Conservation (phyloP, 192 early-diverging fungal species). For the Umbelopsis vinacea region DNA sequence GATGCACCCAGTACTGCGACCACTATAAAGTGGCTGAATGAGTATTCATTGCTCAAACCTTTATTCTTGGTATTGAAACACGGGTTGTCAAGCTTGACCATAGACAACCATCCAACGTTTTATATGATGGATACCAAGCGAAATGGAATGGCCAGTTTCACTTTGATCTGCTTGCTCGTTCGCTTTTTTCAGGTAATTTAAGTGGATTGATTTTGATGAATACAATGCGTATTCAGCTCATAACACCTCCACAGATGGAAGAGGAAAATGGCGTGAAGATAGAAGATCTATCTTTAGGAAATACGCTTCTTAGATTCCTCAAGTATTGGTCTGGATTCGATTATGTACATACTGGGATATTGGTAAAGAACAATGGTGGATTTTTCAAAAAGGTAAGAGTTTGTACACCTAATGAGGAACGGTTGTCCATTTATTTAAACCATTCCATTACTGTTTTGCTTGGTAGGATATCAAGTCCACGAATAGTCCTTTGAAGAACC, state of each 20-base stretch:
- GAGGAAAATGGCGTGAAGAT: neutral
- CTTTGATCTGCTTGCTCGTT: conserved; percentile 38
- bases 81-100: conserved; percentile 14
- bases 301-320: neutral
- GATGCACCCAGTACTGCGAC: conserved; percentile 22
- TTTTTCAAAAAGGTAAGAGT: conserved; percentile 3
- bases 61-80: conserved; percentile 36
- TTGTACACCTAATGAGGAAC: neutral
- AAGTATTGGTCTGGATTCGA: conserved; percentile 3
- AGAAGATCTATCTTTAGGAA: neutral
- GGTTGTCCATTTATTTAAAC: neutral
- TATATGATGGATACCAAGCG: conserved; percentile 23
- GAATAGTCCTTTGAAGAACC: neutral
- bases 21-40: conserved; percentile 24
- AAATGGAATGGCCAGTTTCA: conserved; percentile 32
- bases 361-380: neutral
- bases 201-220: neutral
- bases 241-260: neutral
- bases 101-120: conserved; percentile 1
- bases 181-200: conserved; percentile 30
- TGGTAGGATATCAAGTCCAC: neutral
- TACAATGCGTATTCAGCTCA: neutral
- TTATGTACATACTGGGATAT: neutral
- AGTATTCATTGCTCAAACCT: conserved; percentile 31
- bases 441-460: neutral